phyloP scores from a whole-genome alignment of 257 asterid genomes.

The Paraleonurus japonicus region DNA sequence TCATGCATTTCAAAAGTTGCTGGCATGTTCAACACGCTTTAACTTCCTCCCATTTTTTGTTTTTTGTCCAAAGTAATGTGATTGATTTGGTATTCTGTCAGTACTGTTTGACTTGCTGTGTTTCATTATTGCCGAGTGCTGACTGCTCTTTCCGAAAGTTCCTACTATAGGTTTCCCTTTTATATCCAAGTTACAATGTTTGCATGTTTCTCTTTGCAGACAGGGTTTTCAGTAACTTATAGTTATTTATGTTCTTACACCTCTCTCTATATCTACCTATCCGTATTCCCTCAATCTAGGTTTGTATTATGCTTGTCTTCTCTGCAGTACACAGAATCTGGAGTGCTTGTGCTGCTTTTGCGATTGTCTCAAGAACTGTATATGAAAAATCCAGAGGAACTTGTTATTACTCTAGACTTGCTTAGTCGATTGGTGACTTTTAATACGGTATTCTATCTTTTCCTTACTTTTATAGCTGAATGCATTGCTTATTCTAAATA shows the following conservation, averaged over 20 bases:
- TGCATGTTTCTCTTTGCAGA: too few relatives aligned
- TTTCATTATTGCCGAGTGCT: too few relatives aligned
- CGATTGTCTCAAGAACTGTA: constrained; percentile 67
- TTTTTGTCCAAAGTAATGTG: too few relatives aligned
- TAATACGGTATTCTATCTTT: constrained; percentile 57
- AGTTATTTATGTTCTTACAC: background rate
- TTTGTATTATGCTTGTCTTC: constrained; percentile 19
- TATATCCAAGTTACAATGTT: too few relatives aligned
- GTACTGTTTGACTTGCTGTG: too few relatives aligned
- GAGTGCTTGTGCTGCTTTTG: constrained; percentile 71
- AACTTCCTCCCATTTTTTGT: too few relatives aligned
- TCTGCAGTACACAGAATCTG: constrained; percentile 76
- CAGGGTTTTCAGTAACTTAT: background rate
- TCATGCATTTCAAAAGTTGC: too few relatives aligned
- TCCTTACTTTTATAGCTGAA: constrained; percentile 14
- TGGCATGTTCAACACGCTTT: too few relatives aligned
- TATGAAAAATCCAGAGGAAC: constrained; percentile 52
- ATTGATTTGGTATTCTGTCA: too few relatives aligned
- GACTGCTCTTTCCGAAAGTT: too few relatives aligned
- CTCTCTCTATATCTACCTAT: background rate
- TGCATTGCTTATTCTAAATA: constrained; percentile 14
- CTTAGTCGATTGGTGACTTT: constrained; percentile 73
- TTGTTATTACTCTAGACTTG: constrained; percentile 61
- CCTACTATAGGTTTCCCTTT: too few relatives aligned
- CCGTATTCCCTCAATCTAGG: background rate